Percentiles rank a stretch among this genome's conserved stretches.
Evolutionary conservation across 1,284 basidiomycete species (phyloP).

Genomic region (Sanguinoderma infundibulare): DNA sequence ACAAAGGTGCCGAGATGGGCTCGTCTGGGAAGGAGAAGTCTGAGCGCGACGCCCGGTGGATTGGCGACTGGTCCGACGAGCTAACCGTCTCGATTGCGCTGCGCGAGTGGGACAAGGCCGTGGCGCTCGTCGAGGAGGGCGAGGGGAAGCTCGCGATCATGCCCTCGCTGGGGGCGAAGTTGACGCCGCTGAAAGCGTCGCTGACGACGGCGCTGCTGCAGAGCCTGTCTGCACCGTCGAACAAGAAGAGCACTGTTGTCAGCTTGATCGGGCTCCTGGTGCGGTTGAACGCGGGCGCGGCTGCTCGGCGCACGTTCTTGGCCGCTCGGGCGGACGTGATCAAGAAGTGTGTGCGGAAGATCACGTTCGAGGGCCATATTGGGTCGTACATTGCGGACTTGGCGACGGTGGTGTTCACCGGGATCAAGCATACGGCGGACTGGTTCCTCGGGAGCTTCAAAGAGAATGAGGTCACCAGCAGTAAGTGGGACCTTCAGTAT

Average conservation of each 20-base stretch:
- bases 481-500: no score
- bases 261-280: slow-evolving; percentile 75
- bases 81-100: slow-evolving; percentile 91
- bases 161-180: slow-evolving; percentile 59
- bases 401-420: slow-evolving; percentile 84
- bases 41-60: slow-evolving; percentile 82
- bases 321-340: slow-evolving; percentile 80
- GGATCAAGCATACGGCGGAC: slow-evolving; percentile 94
- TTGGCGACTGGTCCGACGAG: slow-evolving; percentile 91
- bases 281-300: slow-evolving; percentile 77
- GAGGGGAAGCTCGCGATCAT: slow-evolving; percentile 65
- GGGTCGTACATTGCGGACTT: slow-evolving; percentile 81
- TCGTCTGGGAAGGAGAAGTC: slow-evolving; percentile 67
- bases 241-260: slow-evolving; percentile 81
- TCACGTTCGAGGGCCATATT: slow-evolving; percentile 92
- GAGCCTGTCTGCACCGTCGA: slow-evolving; percentile 75
- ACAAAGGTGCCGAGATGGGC: slow-evolving; percentile 54
- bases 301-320: slow-evolving; percentile 86
- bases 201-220: slow-evolving; percentile 77
- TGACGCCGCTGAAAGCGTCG: slow-evolving; percentile 69
- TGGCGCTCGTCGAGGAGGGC: slow-evolving; percentile 83
- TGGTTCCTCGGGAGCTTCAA: slow-evolving; percentile 98
- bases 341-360: slow-evolving; percentile 78
- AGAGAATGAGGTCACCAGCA: slow-evolving; percentile 91
- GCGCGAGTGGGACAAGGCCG: slow-evolving; percentile 88